Conservation (phyloP, 371 early-diverging fungal genomes). For the Rhizopus arrhizus region DNA sequence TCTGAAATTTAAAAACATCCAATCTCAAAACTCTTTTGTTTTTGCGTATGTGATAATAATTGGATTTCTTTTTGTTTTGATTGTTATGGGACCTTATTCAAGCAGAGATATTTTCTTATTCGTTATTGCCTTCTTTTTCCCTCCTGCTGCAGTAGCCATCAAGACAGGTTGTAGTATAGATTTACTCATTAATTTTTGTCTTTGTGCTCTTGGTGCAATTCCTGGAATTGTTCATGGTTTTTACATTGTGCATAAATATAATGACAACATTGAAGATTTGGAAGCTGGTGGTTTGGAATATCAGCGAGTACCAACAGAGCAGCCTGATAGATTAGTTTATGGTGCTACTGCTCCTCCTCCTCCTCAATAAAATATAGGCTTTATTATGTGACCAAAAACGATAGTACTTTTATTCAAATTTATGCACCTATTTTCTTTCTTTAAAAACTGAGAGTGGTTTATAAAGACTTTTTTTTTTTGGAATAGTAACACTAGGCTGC, state of each 20-base stretch:
- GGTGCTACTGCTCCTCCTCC: constrained; percentile 13
- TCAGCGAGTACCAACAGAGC: constrained; percentile 39
- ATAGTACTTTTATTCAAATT: no score
- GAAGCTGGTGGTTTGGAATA: constrained; percentile 50
- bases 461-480: no score
- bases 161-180: constrained; percentile 68
- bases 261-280: constrained; percentile 47
- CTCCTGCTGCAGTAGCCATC: constrained; percentile 69
- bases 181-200: constrained; percentile 67
- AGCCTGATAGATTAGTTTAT: constrained; percentile 34
- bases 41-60: no score
- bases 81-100: constrained; percentile 45
- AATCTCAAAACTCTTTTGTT: no score
- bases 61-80: constrained; percentile 3
- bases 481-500: no score
- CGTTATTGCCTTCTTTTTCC: constrained; percentile 70
- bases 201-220: constrained; percentile 64
- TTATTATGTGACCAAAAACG: no score
- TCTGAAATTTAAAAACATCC: no score
- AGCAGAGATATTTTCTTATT: constrained; percentile 59
- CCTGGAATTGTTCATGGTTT: constrained; percentile 57
- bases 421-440: no score
- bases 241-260: constrained; percentile 55
- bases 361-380: background rate
- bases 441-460: no score